Conservation (phyloP, 2,329 filamentous ascomycete species). For the Phyllachora maydis region DNA sequence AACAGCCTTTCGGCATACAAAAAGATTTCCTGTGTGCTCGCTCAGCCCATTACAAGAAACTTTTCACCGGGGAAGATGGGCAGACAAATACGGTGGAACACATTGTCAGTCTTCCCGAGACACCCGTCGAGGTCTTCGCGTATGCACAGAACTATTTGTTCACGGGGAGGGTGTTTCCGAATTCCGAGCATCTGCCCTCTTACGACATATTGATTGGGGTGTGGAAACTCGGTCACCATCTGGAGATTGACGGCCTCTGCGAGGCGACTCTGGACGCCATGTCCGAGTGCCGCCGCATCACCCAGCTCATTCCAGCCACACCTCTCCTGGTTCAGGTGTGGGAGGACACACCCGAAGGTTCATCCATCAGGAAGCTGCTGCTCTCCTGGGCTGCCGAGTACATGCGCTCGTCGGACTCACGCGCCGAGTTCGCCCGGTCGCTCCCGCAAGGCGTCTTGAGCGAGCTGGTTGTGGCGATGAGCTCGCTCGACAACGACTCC, state of each 20-base stretch:
- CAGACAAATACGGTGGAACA: constrained; percentile 21
- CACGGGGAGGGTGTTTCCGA: constrained; percentile 23
- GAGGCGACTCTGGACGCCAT: constrained; percentile 34
- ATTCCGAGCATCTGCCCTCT: constrained; percentile 18
- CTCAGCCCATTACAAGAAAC: constrained; percentile 23
- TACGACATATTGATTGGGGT: constrained; percentile 33
- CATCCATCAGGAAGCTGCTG: constrained; percentile 34
- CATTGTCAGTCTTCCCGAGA: constrained; percentile 26
- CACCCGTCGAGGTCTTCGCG: constrained; percentile 28
- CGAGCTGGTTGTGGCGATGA: constrained; percentile 42
- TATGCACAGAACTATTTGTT: constrained; percentile 32
- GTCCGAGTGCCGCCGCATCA: constrained; percentile 29
- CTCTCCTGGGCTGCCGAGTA: constrained; percentile 43
- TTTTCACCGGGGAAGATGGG: constrained; percentile 18
- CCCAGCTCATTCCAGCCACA: constrained; percentile 33
- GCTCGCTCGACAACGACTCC: constrained; percentile 22
- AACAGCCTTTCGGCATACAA: constrained; percentile 34
- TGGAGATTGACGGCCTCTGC: constrained; percentile 32
- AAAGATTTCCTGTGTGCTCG: constrained; percentile 34
- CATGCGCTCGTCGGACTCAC: constrained; percentile 32
- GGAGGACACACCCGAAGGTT: constrained; percentile 39
- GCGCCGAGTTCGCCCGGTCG: constrained; percentile 36
- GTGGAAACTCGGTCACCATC: constrained; percentile 32
- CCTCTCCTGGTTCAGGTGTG: constrained; percentile 38
- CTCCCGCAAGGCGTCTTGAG: constrained; percentile 41